Evolutionary conservation across 148 eudicot genomes (phyloP).

Genomic region (Dysphania ambrosioides): DNA sequence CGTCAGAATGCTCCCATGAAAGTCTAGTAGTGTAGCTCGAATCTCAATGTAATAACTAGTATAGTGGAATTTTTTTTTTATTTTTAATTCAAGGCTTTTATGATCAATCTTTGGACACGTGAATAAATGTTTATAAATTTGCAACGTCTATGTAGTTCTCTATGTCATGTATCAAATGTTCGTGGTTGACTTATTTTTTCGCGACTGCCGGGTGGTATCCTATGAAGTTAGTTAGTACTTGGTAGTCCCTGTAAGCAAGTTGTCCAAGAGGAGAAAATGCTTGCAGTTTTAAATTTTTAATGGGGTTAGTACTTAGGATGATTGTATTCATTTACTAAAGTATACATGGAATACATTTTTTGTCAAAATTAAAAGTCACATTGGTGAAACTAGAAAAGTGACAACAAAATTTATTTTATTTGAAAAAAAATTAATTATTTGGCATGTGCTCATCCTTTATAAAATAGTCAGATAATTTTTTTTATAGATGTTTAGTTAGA

Average conservation of each 20-base stretch:
- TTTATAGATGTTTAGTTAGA: too few relatives aligned
- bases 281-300: background rate
- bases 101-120: constrained; percentile 17
- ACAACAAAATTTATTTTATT: too few relatives aligned
- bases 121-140: constrained; percentile 1
- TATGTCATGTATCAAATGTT: constrained; percentile 14
- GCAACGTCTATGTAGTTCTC: constrained; percentile 6
- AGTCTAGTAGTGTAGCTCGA: constrained; percentile 39
- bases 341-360: too few relatives aligned
- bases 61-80: background rate
- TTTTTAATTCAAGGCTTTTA: background rate
- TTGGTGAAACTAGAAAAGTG: too few relatives aligned
- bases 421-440: too few relatives aligned
- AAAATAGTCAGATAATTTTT: too few relatives aligned
- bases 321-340: too few relatives aligned
- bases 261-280: background rate
- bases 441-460: too few relatives aligned
- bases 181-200: constrained; percentile 22
- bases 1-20: constrained; percentile 27
- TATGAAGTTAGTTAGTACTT: constrained; percentile 12
- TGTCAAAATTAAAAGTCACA: too few relatives aligned
- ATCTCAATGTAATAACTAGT: constrained; percentile 30
- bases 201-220: constrained; percentile 23
- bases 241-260: background rate
- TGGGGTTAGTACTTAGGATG: background rate